Conservation (phyloP, 768 basidiomycete species). For the Psilocybe cubensis region DNA sequence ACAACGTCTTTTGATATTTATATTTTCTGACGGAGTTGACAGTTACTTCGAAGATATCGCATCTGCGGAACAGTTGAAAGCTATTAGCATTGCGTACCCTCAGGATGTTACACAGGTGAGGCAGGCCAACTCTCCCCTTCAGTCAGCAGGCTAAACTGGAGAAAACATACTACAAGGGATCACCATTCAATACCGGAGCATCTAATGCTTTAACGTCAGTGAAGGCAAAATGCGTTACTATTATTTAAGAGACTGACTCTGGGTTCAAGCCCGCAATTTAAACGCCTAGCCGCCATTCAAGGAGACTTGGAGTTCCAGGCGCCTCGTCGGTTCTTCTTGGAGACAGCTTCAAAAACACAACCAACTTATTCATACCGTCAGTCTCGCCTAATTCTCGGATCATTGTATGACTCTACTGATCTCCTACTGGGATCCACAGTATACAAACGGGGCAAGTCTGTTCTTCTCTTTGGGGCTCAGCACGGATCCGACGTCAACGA, state of each 20-base stretch:
- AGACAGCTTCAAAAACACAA: conserved; percentile 31
- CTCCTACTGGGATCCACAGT: neutral
- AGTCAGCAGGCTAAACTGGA: neutral
- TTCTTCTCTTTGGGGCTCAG: neutral
- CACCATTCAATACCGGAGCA: conserved; percentile 22
- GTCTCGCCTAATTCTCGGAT: conserved; percentile 12
- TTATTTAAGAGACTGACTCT: too few relatives aligned
- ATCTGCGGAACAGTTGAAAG: conserved; percentile 8
- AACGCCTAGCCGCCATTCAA: conserved; percentile 39
- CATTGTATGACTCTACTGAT: neutral
- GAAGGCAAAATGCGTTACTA: neutral
- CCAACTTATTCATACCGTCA: conserved; percentile 36
- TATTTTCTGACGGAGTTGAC: neutral
- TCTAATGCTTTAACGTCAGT: conserved; percentile 22
- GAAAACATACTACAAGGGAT: conserved; percentile 10
- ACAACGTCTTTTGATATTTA: neutral
- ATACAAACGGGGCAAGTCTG: conserved; percentile 4
- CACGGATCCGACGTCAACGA: conserved; percentile 5
- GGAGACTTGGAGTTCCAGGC: conserved; percentile 40
- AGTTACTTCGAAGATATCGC: conserved; percentile 14
- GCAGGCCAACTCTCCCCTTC: neutral
- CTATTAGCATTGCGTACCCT: conserved; percentile 19
- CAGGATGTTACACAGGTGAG: conserved; percentile 21
- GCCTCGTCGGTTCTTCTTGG: conserved; percentile 36
- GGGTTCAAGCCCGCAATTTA: conserved; percentile 36